These are phyloP conservation scores for Amanita thiersii DNA, from an alignment of 768 basidiomycete species.

Conservation along the genomic window DNA sequence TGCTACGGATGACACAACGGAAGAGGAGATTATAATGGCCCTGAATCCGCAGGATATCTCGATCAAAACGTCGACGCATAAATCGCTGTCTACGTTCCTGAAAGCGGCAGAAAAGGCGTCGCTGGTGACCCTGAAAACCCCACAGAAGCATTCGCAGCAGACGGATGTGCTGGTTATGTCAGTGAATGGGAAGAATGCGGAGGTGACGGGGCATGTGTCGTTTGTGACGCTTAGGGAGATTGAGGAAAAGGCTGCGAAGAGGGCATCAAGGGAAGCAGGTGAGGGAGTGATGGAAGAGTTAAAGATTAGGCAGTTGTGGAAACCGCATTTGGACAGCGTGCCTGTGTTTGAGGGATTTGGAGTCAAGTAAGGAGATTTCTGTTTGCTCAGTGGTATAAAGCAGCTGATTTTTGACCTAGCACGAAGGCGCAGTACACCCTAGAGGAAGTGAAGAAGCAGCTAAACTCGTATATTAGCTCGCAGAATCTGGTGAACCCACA, in stretches of 20 bases:
- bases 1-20: constrained; percentile 12
- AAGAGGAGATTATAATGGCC: constrained; percentile 21
- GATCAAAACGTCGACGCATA: constrained; percentile 74
- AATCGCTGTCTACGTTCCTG: constrained; percentile 76
- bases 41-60: constrained; percentile 40
- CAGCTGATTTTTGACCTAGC: constrained; percentile 16
- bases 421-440: constrained; percentile 48
- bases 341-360: constrained; percentile 58
- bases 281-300: constrained; percentile 41
- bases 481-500: constrained; percentile 56
- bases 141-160: constrained; percentile 34
- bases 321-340: constrained; percentile 51
- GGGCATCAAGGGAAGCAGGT: constrained; percentile 43
- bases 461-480: constrained; percentile 56
- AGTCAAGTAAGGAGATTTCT: constrained; percentile 41
- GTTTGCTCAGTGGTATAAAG: background rate
- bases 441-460: constrained; percentile 43
- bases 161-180: constrained; percentile 48
- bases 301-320: constrained; percentile 65
- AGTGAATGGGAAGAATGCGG: constrained; percentile 49
- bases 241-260: constrained; percentile 56
- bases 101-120: constrained; percentile 69
- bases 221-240: constrained; percentile 61
- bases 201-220: constrained; percentile 39
- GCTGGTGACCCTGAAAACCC: constrained; percentile 64